phyloP scores from a whole-genome alignment of 2,329 filamentous ascomycete genomes.

The Fusarium fujikuroi region DNA sequence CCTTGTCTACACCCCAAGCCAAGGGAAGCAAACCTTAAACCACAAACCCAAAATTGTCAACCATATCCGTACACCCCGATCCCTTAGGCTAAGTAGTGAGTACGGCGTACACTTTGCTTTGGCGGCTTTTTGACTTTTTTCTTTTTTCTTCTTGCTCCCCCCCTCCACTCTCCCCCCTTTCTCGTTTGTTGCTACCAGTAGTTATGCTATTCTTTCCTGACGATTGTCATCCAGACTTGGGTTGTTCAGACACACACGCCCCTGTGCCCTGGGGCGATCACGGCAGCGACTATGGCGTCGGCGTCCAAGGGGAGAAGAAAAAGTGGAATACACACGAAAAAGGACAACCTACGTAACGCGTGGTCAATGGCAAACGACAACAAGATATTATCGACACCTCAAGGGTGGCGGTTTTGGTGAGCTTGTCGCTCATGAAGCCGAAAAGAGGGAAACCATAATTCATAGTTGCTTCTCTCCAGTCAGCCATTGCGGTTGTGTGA shows the following conservation, averaged over 20 bases:
- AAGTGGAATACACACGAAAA: conserved; percentile 11
- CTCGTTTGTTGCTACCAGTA: background rate
- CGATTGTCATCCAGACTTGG: conserved; percentile 18
- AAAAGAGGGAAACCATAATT: conserved; percentile 34
- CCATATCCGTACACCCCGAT: conserved; percentile 15
- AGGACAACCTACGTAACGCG: conserved; percentile 21
- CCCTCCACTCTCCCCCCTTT: conserved; percentile 12
- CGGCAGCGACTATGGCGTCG: conserved; percentile 22
- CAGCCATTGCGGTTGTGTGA: conserved; percentile 12
- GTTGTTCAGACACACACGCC: conserved; percentile 20
- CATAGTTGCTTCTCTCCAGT: conserved; percentile 28
- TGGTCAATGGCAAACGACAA: conserved; percentile 29
- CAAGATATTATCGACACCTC: conserved; percentile 29
- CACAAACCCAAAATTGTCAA: conserved; percentile 28
- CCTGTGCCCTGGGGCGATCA: conserved; percentile 26
- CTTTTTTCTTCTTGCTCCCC: background rate
- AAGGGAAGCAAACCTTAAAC: conserved; percentile 34
- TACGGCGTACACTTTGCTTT: conserved; percentile 13
- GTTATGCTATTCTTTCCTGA: background rate
- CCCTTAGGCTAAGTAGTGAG: conserved; percentile 22
- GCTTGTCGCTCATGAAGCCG: conserved; percentile 34
- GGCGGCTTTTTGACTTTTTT: conserved; percentile 21
- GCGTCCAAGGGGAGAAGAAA: conserved; percentile 17
- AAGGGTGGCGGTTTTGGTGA: conserved; percentile 29
- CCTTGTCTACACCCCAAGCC: conserved; percentile 21